Evolutionary conservation across 2,329 filamentous ascomycete genomes (phyloP).

Genomic region (Volutella citrinella): DNA sequence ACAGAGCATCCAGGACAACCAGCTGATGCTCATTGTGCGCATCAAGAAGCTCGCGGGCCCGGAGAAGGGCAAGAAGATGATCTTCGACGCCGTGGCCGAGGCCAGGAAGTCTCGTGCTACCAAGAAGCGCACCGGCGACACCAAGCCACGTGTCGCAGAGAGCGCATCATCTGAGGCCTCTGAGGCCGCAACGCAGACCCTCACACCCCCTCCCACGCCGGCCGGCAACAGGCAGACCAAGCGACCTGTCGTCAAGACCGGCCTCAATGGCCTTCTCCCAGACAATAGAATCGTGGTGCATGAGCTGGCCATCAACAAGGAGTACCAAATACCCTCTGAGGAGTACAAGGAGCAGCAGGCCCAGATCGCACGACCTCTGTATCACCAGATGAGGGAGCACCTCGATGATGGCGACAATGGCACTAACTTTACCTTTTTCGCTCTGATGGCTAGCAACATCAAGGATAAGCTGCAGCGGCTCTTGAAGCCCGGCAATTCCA

Average conservation of each 20-base stretch:
- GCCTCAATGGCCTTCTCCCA: constrained; percentile 57
- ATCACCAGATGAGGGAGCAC: constrained; percentile 57
- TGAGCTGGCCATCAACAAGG: constrained; percentile 75
- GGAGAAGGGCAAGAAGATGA: constrained; percentile 67
- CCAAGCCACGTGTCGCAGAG: constrained; percentile 64
- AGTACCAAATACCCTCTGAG: constrained; percentile 67
- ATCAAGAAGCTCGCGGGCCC: constrained; percentile 76
- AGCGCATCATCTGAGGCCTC: constrained; percentile 36
- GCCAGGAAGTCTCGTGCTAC: constrained; percentile 62
- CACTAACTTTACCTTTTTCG: constrained; percentile 64
- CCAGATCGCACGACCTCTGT: constrained; percentile 46
- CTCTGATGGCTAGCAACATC: constrained; percentile 68
- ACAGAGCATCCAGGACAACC: constrained; percentile 77
- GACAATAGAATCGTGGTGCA: constrained; percentile 74
- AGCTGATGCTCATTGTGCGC: constrained; percentile 72
- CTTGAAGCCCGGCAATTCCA: constrained; percentile 66
- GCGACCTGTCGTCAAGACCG: constrained; percentile 35
- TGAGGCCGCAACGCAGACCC: constrained; percentile 43
- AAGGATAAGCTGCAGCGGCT: constrained; percentile 70
- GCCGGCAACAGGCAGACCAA: constrained; percentile 38
- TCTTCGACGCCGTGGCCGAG: constrained; percentile 71
- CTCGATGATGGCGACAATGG: constrained; percentile 65
- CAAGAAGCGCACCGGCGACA: constrained; percentile 67
- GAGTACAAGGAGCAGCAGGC: constrained; percentile 58
- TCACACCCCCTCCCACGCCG: constrained; percentile 53